Base-by-base conservation (phyloP, 345 rosid genomes). In the Linum lewisii region DNA sequence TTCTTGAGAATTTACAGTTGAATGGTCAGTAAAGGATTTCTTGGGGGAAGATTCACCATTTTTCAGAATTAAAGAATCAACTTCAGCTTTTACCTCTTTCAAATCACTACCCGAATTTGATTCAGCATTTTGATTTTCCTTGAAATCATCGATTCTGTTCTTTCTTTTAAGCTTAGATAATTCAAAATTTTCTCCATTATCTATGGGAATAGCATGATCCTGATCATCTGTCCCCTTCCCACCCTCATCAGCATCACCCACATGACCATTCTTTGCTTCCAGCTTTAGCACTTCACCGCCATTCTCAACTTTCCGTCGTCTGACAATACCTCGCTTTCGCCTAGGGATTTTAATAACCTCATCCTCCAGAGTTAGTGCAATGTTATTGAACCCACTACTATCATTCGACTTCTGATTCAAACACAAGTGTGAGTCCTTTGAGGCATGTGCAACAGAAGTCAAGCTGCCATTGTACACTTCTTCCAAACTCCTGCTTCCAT, bases 321-420 rank as follows among this genome's bases (percentile, higher is more conserved):
- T 86, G 47, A 82, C 79, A 68, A 78, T 79, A 54, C 82, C 97
- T 1, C 99, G 82, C 65, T 85, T 93, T 5, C 95, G 86, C 76
- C 82, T 89, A 6, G 99, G 99, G 18, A 93, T 78, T 63, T 67
- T 75, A 63, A 75, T 16, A 62, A 51, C 74, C 57, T 79, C 67
- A 65, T 76, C 81, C 10, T 79, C 78, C 74, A 89, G 74, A 62
- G 77, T 55, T 54, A 71, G 69, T 0, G 78, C 77, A 72, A 78
- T 66, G 72, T 75, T 76, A 74, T 72, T 73, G 64, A 69, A 69
- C 54, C 75, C 77, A 69, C 63, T 54, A 66, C 72, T 45, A 26
- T 77, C 72, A 69, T 68, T 66, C 64, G 76, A 37, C 24, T 70
- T 69, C 70, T 61, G 73, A 73, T 67, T 69, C 70, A 72, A 78